A percentile compares a stretch with the other conserved stretches of the same genome.
These are phyloP conservation scores for Candida labiduridarum DNA, from an alignment of 1,139 yeast genomes.

Conservation along the genomic window DNA sequence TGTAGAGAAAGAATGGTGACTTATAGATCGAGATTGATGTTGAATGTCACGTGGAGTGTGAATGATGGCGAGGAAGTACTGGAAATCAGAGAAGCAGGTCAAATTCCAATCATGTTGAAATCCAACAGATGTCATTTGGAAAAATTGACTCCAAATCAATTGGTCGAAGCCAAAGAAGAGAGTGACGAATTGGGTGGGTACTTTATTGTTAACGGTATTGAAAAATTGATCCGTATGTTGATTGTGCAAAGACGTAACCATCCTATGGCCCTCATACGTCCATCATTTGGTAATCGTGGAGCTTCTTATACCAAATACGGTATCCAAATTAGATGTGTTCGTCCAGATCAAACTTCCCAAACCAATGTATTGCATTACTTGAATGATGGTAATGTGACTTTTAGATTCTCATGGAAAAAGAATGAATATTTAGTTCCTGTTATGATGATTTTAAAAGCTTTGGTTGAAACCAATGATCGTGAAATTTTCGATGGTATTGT, in stretches of 20 bases:
- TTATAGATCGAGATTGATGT: constrained; percentile 71
- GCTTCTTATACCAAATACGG: constrained; percentile 87
- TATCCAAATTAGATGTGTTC: constrained; percentile 89
- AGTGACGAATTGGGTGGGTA: constrained; percentile 97
- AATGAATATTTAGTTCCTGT: constrained; percentile 95
- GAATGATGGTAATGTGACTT: constrained; percentile 94
- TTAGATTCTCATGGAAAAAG: constrained; percentile 95
- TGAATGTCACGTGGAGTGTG: constrained; percentile 82
- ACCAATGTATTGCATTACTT: constrained; percentile 94
- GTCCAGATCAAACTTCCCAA: constrained; percentile 97
- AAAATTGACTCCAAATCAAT: constrained; percentile 76
- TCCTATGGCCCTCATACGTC: constrained; percentile 96
- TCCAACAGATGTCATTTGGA: constrained; percentile 91
- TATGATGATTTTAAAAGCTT: constrained; percentile 87
- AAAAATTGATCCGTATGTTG: constrained; percentile 93
- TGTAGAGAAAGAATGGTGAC: constrained; percentile 87
- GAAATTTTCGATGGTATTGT: constrained; percentile 96
- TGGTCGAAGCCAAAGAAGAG: constrained; percentile 83
- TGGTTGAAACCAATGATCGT: constrained; percentile 87
- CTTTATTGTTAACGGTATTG: constrained; percentile 95
- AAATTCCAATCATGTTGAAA: constrained; percentile 86
- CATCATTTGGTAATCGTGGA: constrained; percentile 93
- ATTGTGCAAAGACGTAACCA: constrained; percentile 97
- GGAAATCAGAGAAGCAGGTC: constrained; percentile 91
- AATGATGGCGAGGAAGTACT: constrained; percentile 82